Base-by-base conservation (phyloP, 2,329 filamentous ascomycete genomes). In the Penicillium brasilianum region DNA sequence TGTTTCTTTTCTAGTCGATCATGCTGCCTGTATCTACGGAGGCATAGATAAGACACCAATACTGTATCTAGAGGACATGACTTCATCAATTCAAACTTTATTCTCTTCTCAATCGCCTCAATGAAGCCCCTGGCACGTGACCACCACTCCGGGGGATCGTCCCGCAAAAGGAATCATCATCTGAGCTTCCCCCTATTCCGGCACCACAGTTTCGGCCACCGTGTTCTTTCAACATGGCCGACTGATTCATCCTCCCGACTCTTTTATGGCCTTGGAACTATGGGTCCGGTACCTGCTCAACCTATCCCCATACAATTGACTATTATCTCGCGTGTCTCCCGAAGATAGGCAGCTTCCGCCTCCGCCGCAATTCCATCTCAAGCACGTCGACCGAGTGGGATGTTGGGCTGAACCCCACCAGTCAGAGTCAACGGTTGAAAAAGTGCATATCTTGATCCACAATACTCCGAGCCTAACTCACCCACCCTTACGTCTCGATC, bases 201-300 rank as follows among this genome's bases (percentile, higher is more conserved):
- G 39, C 52, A 14, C 36, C n/a, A 52, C 18, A 55, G 53, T 58
- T 69, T 58, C 61, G 63, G 67, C 67, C 68, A 71, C 69, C 67
- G 63, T 71, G 67, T 64, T 67, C 61, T 66, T 62, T 69, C 57
- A 25, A 11, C n/a, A 64, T 67, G 61, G 57, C 28, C 28, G 52
- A 55, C 20, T 58, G 41, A 56, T 43, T 50, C 18, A 13, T 22
- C 41, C 32, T 39, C 28, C 37, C n/a, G 16, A 14, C 49, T 7
- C 25, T 9, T 57, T 18, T 18, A 11, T 55, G 14, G 32, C 44
- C 13, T 52, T 50, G 46, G 10, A 36, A 41, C 7, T 50, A 57
- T 55, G 44, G 36, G 36, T 20, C 56, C 51, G 34, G 44, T 44
- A 48, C 46, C 20, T 16, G 46, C 54, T 41, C 34, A 20, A 53